These are phyloP conservation scores for Kwoniella botswanensis DNA, from an alignment of 768 basidiomycete species.

Conservation along the genomic window DNA sequence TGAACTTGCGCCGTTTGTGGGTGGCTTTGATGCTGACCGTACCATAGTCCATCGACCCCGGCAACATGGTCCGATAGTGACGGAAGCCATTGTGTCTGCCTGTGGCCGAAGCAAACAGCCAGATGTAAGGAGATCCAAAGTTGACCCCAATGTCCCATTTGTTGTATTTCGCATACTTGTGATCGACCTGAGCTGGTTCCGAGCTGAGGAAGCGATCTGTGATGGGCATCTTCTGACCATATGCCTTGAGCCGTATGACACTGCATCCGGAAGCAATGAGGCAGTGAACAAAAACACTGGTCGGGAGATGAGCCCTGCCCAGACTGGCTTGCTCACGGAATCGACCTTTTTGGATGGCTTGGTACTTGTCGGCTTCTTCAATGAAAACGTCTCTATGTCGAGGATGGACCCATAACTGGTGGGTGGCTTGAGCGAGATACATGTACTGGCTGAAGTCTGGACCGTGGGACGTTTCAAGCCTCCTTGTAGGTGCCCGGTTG, in stretches of 20 bases:
- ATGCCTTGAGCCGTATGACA: conserved; percentile 28
- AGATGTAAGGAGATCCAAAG: no score
- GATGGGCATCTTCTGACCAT: conserved; percentile 35
- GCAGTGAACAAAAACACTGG: conserved; percentile 28
- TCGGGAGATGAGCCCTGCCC: conserved; percentile 20
- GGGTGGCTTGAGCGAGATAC: conserved; percentile 18
- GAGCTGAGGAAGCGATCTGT: conserved; percentile 1
- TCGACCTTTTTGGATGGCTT: conserved; percentile 16
- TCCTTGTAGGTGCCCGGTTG: background rate
- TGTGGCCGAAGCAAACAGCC: no score
- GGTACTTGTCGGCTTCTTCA: conserved; percentile 11
- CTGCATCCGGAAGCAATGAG: conserved; percentile 18
- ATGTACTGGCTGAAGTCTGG: conserved; percentile 18
- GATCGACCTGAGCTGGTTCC: conserved; percentile 27
- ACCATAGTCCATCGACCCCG: no score
- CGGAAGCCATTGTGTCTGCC: no score
- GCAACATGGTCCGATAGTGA: no score
- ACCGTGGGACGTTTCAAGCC: background rate
- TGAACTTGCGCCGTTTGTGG: conserved; percentile 6
- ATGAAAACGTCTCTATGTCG: conserved; percentile 21
- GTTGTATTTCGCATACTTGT: no score
- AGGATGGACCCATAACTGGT: conserved; percentile 30
- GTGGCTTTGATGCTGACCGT: conserved; percentile 5
- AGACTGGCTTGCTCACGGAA: conserved; percentile 17
- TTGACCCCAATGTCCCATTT: no score